A percentile compares a stretch with the other conserved stretches of the same genome.
Conservation (phyloP, 441 rosid species). For the Mallotus japonicus region DNA sequence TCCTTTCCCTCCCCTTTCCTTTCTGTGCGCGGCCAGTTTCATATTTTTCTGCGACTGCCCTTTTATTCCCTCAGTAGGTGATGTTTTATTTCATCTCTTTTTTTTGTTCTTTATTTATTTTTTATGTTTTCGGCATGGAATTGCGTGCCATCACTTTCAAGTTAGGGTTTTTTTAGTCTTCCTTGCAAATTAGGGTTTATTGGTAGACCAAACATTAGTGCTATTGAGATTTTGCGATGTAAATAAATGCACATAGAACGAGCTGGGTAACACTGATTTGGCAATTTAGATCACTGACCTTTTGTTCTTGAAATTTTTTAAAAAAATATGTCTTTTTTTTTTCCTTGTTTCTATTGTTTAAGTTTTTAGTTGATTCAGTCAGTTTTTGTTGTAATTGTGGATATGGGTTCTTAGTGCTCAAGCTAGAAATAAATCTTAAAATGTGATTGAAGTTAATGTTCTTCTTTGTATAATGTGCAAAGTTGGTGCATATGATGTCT, state of each 20-base stretch:
- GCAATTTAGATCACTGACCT: background rate
- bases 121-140: background rate
- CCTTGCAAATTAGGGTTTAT: background rate
- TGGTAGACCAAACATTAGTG: background rate
- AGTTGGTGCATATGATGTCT: conserved; percentile 50
- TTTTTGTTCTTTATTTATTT: background rate
- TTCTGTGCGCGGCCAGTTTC: background rate
- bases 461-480: conserved; percentile 2
- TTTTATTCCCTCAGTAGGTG: background rate
- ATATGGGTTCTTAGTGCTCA: no score
- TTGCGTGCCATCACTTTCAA: background rate
- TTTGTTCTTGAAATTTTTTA: background rate
- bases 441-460: background rate
- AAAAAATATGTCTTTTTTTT: background rate
- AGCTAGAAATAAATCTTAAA: no score
- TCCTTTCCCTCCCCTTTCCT: background rate
- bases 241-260: background rate
- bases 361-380: no score
- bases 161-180: conserved; percentile 1
- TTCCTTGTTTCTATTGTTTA: background rate
- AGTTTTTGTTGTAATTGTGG: no score
- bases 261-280: background rate
- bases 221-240: background rate
- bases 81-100: background rate
- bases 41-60: background rate